phyloP scores from a whole-genome alignment of 306 rosid species.

The Acacia acuminata region DNA sequence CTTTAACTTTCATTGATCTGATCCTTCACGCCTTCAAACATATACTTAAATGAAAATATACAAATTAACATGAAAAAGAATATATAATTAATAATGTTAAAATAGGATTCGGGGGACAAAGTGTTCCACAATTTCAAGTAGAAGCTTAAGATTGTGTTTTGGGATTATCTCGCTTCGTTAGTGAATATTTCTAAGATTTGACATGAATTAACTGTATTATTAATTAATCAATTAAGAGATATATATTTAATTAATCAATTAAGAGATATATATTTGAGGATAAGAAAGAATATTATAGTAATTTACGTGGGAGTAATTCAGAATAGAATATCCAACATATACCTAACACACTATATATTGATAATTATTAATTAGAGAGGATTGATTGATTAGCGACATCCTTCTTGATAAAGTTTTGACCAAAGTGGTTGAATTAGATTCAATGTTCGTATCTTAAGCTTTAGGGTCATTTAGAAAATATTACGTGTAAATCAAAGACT shows the following conservation, averaged over 20 bases:
- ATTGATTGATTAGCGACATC: background rate
- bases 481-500: background rate
- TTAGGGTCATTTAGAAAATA: conserved; percentile 17
- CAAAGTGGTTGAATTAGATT: background rate
- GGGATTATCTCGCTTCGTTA: background rate
- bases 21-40: background rate
- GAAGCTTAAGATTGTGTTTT: background rate
- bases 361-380: background rate
- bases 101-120: background rate
- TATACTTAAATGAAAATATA: background rate
- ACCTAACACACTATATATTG: background rate
- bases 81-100: background rate
- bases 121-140: background rate
- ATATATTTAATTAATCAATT: background rate
- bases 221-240: background rate
- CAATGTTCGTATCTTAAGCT: background rate
- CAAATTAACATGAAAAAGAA: background rate
- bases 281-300: background rate
- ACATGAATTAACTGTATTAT: background rate
- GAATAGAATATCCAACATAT: background rate
- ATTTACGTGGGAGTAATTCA: too few species aligned
- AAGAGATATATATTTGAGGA: background rate
- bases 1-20: background rate
- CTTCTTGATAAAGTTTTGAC: conserved; percentile 13
- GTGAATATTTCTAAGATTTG: background rate